Evolutionary conservation across 371 early-diverging fungal species (phyloP).

Genomic region (Mortierella sp.): DNA sequence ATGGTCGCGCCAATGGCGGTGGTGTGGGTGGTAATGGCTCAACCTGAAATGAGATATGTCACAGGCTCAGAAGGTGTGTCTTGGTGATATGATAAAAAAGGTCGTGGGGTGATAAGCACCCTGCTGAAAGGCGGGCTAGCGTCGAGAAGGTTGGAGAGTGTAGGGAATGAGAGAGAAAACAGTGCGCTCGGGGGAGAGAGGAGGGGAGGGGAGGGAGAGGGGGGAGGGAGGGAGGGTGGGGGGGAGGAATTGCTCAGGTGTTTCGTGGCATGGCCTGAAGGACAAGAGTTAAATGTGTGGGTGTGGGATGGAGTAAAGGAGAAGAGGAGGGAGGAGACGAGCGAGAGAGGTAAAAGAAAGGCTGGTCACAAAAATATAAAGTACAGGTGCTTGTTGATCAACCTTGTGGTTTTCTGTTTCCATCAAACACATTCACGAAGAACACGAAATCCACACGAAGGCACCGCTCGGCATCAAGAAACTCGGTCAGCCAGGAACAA

Average conservation of each 20-base stretch:
- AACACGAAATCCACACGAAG: neutral
- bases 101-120: neutral
- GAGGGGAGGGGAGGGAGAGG: neutral
- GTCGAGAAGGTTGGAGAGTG: neutral
- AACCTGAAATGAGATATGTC: neutral
- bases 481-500: neutral
- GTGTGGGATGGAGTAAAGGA: no score
- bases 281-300: neutral
- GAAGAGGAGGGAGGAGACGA: neutral
- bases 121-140: neutral
- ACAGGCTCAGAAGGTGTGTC: neutral
- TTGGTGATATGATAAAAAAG: neutral
- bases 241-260: no score
- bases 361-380: neutral
- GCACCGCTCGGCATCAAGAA: neutral
- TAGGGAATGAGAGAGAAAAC: neutral
- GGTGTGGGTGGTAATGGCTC: neutral
- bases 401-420: neutral
- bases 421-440: neutral
- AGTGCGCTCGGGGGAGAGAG: neutral
- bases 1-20: no score
- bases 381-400: neutral
- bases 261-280: neutral
- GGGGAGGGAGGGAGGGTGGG: neutral
- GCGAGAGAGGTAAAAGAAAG: neutral